These are phyloP conservation scores for Zopfochytrium polystomum DNA, from an alignment of 371 early-diverging fungal genomes.

Conservation along the genomic window DNA sequence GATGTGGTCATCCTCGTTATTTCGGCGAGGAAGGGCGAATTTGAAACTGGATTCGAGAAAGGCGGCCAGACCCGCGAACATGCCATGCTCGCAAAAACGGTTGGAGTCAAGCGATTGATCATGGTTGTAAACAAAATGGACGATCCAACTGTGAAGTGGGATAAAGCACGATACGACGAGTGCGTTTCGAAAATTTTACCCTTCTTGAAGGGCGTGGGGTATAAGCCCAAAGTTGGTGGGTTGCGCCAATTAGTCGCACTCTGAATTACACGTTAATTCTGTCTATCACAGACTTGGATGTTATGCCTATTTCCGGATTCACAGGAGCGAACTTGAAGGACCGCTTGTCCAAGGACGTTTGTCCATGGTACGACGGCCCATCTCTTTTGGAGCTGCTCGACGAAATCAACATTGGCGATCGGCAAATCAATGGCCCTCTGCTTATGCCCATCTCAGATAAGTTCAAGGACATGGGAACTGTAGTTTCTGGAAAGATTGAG, in stretches of 20 bases:
- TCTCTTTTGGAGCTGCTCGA: constrained; percentile 88
- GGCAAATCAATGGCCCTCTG: constrained; percentile 82
- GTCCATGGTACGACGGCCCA: constrained; percentile 88
- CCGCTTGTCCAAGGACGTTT: constrained; percentile 54
- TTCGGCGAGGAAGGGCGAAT: constrained; percentile 98
- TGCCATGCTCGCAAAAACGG: constrained; percentile 92
- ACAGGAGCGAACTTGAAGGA: constrained; percentile 96
- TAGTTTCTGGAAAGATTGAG: constrained; percentile 93
- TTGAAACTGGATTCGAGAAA: constrained; percentile 99
- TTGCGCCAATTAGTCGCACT: background rate
- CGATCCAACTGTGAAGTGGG: constrained; percentile 93
- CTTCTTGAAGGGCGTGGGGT: constrained; percentile 90
- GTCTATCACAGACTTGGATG: constrained; percentile 62
- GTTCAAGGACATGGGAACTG: constrained; percentile 95
- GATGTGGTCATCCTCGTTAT: constrained; percentile 97
- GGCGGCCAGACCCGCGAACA: constrained; percentile 99
- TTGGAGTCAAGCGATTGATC: constrained; percentile 89
- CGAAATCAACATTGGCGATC: constrained; percentile 70
- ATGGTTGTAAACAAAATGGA: constrained; percentile 99
- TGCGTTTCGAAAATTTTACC: constrained; percentile 77
- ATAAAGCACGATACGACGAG: constrained; percentile 90
- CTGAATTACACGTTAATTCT: background rate
- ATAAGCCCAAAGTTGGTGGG: constrained; percentile 74
- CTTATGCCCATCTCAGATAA: constrained; percentile 93
- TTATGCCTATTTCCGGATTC: constrained; percentile 93